Base-by-base conservation (phyloP, 106 monocot genomes). In the Iris macrosiphon region DNA sequence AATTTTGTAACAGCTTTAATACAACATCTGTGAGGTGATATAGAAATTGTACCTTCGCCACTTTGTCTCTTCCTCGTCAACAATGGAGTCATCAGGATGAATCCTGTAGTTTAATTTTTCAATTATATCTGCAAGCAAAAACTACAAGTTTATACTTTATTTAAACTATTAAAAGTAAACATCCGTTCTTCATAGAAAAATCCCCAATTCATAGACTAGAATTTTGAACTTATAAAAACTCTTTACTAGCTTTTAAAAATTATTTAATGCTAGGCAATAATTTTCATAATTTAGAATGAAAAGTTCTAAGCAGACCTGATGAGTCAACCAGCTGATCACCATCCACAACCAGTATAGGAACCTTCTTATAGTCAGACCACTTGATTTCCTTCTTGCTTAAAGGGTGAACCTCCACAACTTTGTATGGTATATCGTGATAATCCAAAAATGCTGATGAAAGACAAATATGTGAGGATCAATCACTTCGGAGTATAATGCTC, bases 281-380 rank as follows among this genome's bases (percentile, higher is more conserved):
- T 13, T 28, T 27, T 50, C 49, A 50, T 50, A 1, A 7, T 22
- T 40, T 27, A 58, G 29, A 24, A 31, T 19, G 18, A 45, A 50
- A 52, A 49, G 44, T 27, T 19, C 23, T 48, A 14, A 34, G 43
- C 52, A 30, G 52, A 96, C 95, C 95, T 82, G 89, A 85, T 38
- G 95, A 96, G 20, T 96, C 77, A 51, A 72, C 43, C 39, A 96
- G 40, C 43, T 79, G 82, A 68, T 96, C 82, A 16, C 89, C 85
- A 72, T 89, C 85, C 26, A 96, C 85, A 31, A 82, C 79, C 40
- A 96, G 60, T 40, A 96, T 96, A 6, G 95, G 95, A 25, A 96
- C 95, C 62, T 96, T 96, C 66, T 86, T 79, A 52, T 96, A 89
- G 34, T 96, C 85, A 49, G 95, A 96, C 89, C 89, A 96, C 60